Evolutionary conservation across 1,284 basidiomycete species (phyloP), one percentile per base, ranked within the genome.

Genomic region (Sporisorium reilianum): DNA sequence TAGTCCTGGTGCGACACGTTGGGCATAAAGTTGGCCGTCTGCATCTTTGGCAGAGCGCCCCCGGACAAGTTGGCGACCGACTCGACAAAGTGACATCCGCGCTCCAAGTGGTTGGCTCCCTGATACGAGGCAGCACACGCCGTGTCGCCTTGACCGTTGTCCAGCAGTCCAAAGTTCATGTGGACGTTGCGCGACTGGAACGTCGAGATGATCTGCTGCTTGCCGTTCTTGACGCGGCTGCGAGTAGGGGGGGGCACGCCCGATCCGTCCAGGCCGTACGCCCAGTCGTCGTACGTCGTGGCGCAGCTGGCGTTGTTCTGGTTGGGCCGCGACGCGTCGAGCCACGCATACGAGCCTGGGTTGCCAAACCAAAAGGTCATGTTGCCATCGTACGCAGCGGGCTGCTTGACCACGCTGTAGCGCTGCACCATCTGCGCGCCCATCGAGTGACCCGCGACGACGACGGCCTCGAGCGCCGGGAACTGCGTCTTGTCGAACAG

Each of bases 131-230:
- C 80, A 32, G 63, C 55, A 60, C 80, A 81, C n/a, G 71, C 38
- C n/a, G 78, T 79, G 59, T 80, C 80, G 20, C 79, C 80, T 30
- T 71, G 64, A 25, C 81, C 81, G 42, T 83, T 83, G 61, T 84
- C 82, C 11, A 77, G 56, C 12, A 84, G 48, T 5, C 70, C 82
- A 5, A 78, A 63, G 40, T 74, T 78, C 56, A 77, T 79, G 61
- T 80, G 75, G 16, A 84, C 69, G 26, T 71, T 77, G 23, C 81
- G 72, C 22, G 48, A 45, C 11, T 36, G 54, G 66, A 72, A 84
- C 2, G 61, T 59, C 2, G 64, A 38, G 11, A 81, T 26, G 11
- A 83, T 42, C 16, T 60, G 28, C 34, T 63, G 46, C 28, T 62
- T 66, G 63, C 75, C 51, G 30, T 70, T 50, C 12, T 46, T 52